phyloP scores from a whole-genome alignment of 2,329 filamentous ascomycete genomes.

The Fusarium siculi region DNA sequence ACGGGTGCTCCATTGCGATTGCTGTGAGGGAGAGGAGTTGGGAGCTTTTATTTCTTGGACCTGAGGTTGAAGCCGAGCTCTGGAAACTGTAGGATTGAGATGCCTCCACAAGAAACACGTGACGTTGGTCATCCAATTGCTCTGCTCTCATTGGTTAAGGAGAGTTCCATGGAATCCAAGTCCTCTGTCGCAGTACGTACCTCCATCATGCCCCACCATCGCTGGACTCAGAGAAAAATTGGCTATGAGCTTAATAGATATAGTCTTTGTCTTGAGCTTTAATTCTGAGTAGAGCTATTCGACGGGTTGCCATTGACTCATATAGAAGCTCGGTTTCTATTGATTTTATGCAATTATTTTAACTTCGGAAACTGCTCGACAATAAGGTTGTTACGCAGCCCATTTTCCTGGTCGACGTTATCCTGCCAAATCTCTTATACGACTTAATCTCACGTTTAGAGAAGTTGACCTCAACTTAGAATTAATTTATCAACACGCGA shows the following conservation, averaged over 20 bases:
- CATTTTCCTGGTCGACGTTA: not conserved
- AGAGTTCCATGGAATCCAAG: constrained; percentile 10
- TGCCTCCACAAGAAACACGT: constrained; percentile 47
- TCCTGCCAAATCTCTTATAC: not conserved
- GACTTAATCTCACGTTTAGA: not conserved
- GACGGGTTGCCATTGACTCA: not conserved
- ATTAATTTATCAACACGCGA: not conserved
- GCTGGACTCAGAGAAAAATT: constrained; percentile 36
- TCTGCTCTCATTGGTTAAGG: constrained; percentile 45
- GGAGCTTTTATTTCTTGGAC: constrained; percentile 44
- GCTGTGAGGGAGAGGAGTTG: constrained; percentile 22
- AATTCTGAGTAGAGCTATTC: not conserved
- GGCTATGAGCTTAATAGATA: constrained; percentile 4
- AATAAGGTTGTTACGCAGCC: not conserved
- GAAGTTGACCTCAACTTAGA: not conserved
- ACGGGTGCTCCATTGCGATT: constrained; percentile 50
- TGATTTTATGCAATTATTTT: fast-evolving
- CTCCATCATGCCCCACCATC: constrained; percentile 22
- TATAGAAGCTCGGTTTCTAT: not conserved
- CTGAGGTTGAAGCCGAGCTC: constrained; percentile 45
- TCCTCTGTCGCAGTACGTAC: constrained; percentile 32
- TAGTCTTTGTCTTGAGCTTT: not conserved
- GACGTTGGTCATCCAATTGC: constrained; percentile 51
- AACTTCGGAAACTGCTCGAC: fast-evolving
- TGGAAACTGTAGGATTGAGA: constrained; percentile 38